Evolutionary conservation across 1,284 basidiomycete species (phyloP), one percentile per base, ranked within the genome.

Genomic region (Golubevia pallescens): DNA sequence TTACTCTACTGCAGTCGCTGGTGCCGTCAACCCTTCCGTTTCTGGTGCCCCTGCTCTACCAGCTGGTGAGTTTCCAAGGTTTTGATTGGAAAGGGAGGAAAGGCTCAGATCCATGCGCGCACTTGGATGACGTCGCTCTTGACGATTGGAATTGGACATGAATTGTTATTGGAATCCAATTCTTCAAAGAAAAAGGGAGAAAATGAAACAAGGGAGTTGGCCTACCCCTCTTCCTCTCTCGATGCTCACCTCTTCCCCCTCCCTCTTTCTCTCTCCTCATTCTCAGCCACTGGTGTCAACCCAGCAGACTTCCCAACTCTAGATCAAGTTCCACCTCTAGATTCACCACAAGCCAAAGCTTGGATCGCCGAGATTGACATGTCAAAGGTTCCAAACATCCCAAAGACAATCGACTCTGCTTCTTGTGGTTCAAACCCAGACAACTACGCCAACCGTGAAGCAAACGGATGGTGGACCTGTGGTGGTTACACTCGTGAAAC

Each of bases 401-500:
- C 91, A 19, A 78, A 88, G 24, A 81, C 86, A 16, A 91, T 88
- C 58, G 86, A 87, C 20, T 77, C 86, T 16, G 91, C 90, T 73
- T 90, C 91, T 61, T 93, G 92, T 74, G 81, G 89, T 1, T 87
- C 89, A 54, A 92, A 92, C 78, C 86, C 89, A 0, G 88, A 83
- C 1, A 90, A 91, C 4, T 89, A 89, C 6, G 86, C 88, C 6
- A 86, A 93, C 75, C 74, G 73, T 21, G 67, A 83, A 3, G 86
- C 86, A 13, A 88, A 89, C 66, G 93, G 92, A 86, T 94, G 93
- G 93, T 95, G 93, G 93, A 93, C 92, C 6, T 94, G 93, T 82
- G 90, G 91, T 78, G 92, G 92, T 51, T 90, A 89, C 85, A 93
- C 92, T 5, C 89, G 92, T 16, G 88, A 87, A 32, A 90, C 90